A percentile compares a stretch with the other conserved stretches of the same genome.
Conservation (phyloP, 2,329 filamentous ascomycete species). For the Colletotrichum coccodes region DNA sequence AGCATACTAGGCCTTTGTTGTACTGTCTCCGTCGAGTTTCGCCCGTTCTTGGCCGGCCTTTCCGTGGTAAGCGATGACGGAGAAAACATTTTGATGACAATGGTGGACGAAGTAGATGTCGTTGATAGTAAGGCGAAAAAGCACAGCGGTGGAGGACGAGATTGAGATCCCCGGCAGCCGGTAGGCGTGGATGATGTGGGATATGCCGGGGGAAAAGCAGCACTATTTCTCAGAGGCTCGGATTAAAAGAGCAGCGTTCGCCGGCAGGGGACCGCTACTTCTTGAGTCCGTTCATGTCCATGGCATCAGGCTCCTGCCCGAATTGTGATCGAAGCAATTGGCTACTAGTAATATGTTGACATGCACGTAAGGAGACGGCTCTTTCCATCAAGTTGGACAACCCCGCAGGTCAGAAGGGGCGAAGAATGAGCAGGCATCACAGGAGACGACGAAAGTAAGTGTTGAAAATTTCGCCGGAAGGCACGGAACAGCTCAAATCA, state of each 20-base stretch:
- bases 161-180: neutral
- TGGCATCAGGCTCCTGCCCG: neutral
- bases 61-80: neutral
- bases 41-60: neutral
- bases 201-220: neutral
- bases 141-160: neutral
- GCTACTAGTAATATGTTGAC: neutral
- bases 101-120: neutral
- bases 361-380: neutral
- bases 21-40: constrained; percentile 8
- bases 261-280: neutral
- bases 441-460: no score
- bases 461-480: neutral
- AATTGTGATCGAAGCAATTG: no score
- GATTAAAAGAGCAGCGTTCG: neutral
- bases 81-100: neutral
- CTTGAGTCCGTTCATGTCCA: neutral
- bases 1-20: constrained; percentile 6
- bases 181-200: neutral
- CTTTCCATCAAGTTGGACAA: neutral
- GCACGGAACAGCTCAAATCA: neutral
- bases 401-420: neutral
- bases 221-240: neutral
- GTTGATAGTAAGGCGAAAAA: neutral
- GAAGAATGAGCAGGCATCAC: neutral